Percentiles rank a stretch among this genome's conserved stretches.
These are phyloP conservation scores for Suhomyces sp. DNA, from an alignment of 805 yeast genomes.

Conservation along the genomic window DNA sequence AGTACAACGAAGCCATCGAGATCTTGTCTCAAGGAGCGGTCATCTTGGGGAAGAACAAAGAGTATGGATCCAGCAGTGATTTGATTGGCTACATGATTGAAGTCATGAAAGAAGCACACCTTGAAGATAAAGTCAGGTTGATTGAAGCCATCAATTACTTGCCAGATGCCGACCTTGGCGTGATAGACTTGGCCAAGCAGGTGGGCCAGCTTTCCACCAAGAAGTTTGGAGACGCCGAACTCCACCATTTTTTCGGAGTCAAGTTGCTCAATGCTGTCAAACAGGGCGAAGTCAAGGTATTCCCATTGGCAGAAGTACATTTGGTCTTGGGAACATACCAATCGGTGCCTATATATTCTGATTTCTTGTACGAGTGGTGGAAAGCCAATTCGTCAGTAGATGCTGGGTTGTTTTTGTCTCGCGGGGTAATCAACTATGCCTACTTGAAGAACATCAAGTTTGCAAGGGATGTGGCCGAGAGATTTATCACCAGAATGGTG, in stretches of 20 bases:
- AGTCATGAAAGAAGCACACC: constrained; percentile 50
- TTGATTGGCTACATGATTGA: constrained; percentile 69
- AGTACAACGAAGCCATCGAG: constrained; percentile 69
- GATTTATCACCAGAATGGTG: constrained; percentile 15
- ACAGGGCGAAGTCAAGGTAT: constrained; percentile 31
- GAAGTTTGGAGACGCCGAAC: constrained; percentile 68
- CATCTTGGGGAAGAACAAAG: constrained; percentile 63
- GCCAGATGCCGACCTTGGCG: constrained; percentile 43
- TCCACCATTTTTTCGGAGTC: constrained; percentile 72
- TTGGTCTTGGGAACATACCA: constrained; percentile 64
- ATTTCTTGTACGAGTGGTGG: constrained; percentile 47
- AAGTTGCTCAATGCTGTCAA: constrained; percentile 48
- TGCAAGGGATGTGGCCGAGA: constrained; percentile 38
- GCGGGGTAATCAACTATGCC: constrained; percentile 76
- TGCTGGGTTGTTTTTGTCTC: constrained; percentile 39
- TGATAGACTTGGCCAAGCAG: constrained; percentile 65
- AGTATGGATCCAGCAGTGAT: constrained; percentile 81
- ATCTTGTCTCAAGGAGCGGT: constrained; percentile 69
- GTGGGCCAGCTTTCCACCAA: constrained; percentile 45
- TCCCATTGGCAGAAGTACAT: constrained; percentile 70
- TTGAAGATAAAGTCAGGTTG: constrained; percentile 40
- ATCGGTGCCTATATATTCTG: constrained; percentile 37
- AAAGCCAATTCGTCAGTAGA: constrained; percentile 19
- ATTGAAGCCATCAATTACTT: constrained; percentile 47
- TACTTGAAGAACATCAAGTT: constrained; percentile 63